Evolutionary conservation across 2,329 filamentous ascomycete species (phyloP).

Genomic region (Monilinia vaccinii-corymbosi): DNA sequence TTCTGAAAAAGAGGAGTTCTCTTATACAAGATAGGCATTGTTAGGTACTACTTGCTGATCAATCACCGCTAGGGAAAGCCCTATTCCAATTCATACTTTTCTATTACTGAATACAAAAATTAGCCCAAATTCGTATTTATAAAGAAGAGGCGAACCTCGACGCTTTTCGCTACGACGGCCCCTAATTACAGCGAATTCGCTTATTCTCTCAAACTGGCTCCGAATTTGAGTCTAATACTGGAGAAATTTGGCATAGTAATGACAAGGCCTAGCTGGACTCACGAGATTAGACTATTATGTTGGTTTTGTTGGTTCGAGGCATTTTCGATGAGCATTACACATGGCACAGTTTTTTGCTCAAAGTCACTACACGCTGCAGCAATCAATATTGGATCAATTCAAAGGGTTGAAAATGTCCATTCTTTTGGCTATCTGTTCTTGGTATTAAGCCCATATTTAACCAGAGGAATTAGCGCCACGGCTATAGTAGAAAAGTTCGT

Average conservation of each 20-base stretch:
- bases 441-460: rapidly evolving
- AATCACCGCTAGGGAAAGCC: background rate
- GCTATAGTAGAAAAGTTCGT: background rate
- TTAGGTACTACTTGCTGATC: background rate
- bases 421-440: background rate
- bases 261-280: background rate
- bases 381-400: background rate
- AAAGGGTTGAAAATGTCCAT: no score
- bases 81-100: background rate
- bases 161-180: background rate
- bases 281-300: background rate
- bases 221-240: background rate
- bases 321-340: background rate
- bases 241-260: background rate
- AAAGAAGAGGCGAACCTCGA: background rate
- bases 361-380: no score
- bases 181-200: background rate
- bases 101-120: background rate
- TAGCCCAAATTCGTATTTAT: background rate
- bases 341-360: background rate
- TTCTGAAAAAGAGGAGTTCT: background rate
- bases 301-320: background rate
- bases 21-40: background rate
- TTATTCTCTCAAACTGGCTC: background rate
- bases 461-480: background rate